phyloP scores from a whole-genome alignment of 225 moss, liverwort and hornwort species.

The Climacium dendroides region DNA sequence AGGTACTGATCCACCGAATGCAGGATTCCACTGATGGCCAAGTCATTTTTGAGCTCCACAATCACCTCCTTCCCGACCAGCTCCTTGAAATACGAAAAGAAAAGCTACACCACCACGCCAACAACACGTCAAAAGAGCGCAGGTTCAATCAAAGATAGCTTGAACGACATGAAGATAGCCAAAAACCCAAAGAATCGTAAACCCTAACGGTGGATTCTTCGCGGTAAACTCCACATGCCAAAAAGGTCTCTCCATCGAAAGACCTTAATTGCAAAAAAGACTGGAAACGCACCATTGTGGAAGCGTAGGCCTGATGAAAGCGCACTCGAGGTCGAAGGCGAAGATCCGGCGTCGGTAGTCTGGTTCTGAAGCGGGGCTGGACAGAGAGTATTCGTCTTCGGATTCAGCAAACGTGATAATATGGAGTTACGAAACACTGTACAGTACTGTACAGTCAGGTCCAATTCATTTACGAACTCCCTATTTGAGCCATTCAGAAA shows the following conservation, averaged over 20 bases:
- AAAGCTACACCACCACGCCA: slow-evolving; percentile 40
- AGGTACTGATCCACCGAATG: slow-evolving; percentile 95
- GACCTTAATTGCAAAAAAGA: too few species aligned
- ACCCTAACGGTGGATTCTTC: background rate
- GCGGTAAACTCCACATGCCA: background rate
- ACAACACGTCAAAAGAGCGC: background rate
- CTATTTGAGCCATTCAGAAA: too few species aligned
- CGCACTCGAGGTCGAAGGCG: background rate
- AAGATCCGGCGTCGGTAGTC: background rate
- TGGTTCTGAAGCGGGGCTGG: too few species aligned
- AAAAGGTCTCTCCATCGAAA: background rate
- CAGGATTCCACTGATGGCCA: slow-evolving; percentile 78
- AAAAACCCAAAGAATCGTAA: background rate
- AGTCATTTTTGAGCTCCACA: slow-evolving; percentile 90
- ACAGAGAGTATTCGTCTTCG: background rate
- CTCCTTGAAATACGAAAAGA: slow-evolving; percentile 97
- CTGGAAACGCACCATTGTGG: background rate
- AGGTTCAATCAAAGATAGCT: background rate
- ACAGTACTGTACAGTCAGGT: too few species aligned
- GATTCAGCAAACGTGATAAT: background rate
- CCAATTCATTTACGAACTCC: too few species aligned
- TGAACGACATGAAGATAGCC: background rate
- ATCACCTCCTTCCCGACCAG: slow-evolving; percentile 95
- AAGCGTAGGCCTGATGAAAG: background rate
- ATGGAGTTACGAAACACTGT: background rate